Base-by-base conservation (phyloP, 1,284 basidiomycete species). In the Tilletia caries region DNA sequence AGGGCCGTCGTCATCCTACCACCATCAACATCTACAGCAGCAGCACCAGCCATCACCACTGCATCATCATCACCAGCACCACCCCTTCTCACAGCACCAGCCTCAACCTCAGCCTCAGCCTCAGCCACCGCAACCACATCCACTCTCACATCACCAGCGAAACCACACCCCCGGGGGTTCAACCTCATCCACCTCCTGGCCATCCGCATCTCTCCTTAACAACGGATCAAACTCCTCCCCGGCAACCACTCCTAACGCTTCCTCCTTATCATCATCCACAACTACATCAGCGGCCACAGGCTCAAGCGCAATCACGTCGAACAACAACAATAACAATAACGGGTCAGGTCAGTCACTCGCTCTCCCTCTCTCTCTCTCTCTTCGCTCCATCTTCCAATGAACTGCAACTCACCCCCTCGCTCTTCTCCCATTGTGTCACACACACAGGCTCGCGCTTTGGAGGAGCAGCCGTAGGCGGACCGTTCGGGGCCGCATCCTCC, bases 21-120 rank as follows among this genome's bases (percentile, higher is more conserved):
- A 50, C 20, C 46, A 54, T 34, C 58, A 62, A 2, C 58, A 62
- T 62, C 58, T 33, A 13, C 58, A 62, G 10, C 58, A 62, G 58
- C 52, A 54, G n/a, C 52, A 54, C 29, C 52, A 13, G n/a, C 52
- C n/a, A 27, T 23, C n/a, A 29, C 25, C 23, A 54, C 52, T 25
- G n/a, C 52, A 25, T 29, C 52, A 54, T 10, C 37, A 41, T 41
- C 37, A 41, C 15, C 37, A 41, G 10, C 37, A 41, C 15, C 37
- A 41, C 15, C 37, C 37, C 8, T 41, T 54, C 52, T 54, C 52
- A 23, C 52, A 54, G 12, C 52, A 54, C 52, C 52, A 25, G 29
- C 23, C 52, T 29, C 46, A 4, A n/a, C 46, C 46, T 50, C 46
- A 23, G 46, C 52, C 52, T 41, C 37, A 6, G 37, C 37, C 5